These are phyloP conservation scores for Colletotrichum viniferum DNA, from an alignment of 2,329 filamentous ascomycete species.

Conservation along the genomic window DNA sequence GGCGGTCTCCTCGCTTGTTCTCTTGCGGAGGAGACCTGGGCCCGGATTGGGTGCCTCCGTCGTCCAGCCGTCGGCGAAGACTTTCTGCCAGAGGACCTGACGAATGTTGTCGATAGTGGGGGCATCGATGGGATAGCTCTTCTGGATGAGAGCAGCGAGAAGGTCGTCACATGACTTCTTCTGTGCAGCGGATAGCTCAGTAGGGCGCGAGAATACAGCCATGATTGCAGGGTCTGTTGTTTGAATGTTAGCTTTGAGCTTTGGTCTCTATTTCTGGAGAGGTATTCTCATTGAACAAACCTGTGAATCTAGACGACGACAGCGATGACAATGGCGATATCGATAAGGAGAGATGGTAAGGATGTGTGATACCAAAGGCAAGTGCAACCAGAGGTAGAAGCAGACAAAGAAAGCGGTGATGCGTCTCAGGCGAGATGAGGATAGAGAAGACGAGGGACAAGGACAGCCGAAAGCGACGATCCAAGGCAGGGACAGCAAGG, in stretches of 20 bases:
- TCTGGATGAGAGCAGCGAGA: background rate
- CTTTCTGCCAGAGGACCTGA: background rate
- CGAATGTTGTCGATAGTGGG: background rate
- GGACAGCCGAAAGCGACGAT: no score
- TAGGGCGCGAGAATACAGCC: background rate
- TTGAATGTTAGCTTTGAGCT: background rate
- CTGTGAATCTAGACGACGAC: no score
- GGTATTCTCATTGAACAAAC: background rate
- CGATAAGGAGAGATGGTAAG: no score
- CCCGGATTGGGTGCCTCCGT: background rate
- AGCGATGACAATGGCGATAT: no score
- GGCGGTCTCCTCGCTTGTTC: background rate
- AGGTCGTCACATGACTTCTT: slow-evolving; percentile 1
- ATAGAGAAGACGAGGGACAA: no score
- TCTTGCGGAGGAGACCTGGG: background rate
- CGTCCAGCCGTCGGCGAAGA: background rate
- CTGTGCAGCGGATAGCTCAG: background rate
- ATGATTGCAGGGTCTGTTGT: background rate
- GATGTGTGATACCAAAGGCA: no score
- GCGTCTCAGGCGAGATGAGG: no score
- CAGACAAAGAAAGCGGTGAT: no score
- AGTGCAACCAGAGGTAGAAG: no score
- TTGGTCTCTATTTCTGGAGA: background rate
- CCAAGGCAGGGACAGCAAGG: no score
- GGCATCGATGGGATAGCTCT: background rate